phyloP scores from a whole-genome alignment of 805 yeast species.

The Scheffersomyces stipitis region DNA sequence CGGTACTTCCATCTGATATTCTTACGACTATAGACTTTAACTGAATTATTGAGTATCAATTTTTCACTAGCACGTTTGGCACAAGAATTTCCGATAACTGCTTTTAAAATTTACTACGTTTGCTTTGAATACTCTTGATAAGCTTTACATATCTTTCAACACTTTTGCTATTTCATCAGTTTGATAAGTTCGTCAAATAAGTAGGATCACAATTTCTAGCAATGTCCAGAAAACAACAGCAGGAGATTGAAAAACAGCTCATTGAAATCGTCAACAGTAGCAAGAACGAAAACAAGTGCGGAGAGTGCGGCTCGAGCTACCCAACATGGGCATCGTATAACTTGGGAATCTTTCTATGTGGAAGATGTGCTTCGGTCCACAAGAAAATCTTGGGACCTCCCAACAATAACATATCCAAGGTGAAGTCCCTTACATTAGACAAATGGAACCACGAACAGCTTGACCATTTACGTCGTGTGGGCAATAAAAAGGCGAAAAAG shows the following conservation, averaged over 20 bases:
- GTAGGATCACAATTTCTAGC: neutral
- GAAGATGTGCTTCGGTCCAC: slow-evolving; percentile 81
- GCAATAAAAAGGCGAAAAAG: slow-evolving; percentile 59
- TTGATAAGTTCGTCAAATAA: slow-evolving; percentile 1
- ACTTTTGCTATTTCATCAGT: slow-evolving; percentile 2
- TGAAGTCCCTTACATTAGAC: slow-evolving; percentile 74
- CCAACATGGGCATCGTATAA: slow-evolving; percentile 59
- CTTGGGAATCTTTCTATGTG: slow-evolving; percentile 75
- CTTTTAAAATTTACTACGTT: neutral
- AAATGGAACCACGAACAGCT: slow-evolving; percentile 63
- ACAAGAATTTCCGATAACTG: neutral
- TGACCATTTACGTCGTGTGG: slow-evolving; percentile 44
- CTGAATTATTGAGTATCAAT: too few species aligned
- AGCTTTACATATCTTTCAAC: slow-evolving; percentile 1
- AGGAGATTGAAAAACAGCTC: slow-evolving; percentile 49
- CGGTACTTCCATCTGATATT: too few species aligned
- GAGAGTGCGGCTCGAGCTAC: slow-evolving; percentile 68
- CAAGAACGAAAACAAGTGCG: slow-evolving; percentile 69
- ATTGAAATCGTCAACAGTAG: slow-evolving; percentile 58
- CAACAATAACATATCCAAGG: slow-evolving; percentile 51
- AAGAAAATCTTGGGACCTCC: slow-evolving; percentile 55
- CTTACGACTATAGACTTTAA: too few species aligned
- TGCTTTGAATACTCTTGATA: neutral
- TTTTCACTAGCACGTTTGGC: neutral
- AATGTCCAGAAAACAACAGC: slow-evolving; percentile 41